Base-by-base conservation (phyloP, 2,329 filamentous ascomycete species). In the Blumeriella jaapii region DNA sequence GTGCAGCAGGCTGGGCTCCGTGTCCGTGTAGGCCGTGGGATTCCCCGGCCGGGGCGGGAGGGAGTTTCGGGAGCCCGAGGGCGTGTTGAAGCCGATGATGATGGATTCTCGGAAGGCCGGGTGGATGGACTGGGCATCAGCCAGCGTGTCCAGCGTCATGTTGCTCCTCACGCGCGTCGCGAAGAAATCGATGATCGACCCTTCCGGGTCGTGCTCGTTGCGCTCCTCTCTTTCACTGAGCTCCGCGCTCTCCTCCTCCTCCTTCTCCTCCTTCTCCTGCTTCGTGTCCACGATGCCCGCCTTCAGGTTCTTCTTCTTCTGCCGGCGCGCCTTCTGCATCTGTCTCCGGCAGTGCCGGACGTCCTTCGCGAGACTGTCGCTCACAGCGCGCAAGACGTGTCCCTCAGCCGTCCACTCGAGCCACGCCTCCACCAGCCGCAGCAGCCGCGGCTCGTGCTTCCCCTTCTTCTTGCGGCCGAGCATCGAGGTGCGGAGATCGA, bases 401-500 rank as follows among this genome's bases (percentile, higher is more conserved):
- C 32, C 9, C 14, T 32, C 3, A 39, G 17, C 39, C 2, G 26
- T 33, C 30, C 40, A 41, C 10, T 38, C 34, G 8, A 46, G 42
- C 49, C 50, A 54, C 4, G 31, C 37, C 1, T 49, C 45, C 0
- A 52, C 34, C 10, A 54, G 13, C 22, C 32, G 30, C 10, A 53
- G 26, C 18, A 51, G 29, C 13, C 42, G 33, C 12, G 40, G 26
- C 7, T 28, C 13, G 12, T 23, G 28, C 5, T 39, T 24, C 2
- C 33, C n/a, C 13, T 36, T 49, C 34, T 35, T 48, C 30, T 39
- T 45, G 22, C 68, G 59, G 19, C 61, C 60, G 7, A 61, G 18
- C 36, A 71, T 47, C 24, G 58, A 55, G 2, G 65, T 61, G 16
- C 62, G 53, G 19, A 75, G 46, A 43, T 69, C 66, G 3, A 56